Base-by-base conservation (phyloP, 2,329 filamentous ascomycete genomes). In the Aspergillus sp. region DNA sequence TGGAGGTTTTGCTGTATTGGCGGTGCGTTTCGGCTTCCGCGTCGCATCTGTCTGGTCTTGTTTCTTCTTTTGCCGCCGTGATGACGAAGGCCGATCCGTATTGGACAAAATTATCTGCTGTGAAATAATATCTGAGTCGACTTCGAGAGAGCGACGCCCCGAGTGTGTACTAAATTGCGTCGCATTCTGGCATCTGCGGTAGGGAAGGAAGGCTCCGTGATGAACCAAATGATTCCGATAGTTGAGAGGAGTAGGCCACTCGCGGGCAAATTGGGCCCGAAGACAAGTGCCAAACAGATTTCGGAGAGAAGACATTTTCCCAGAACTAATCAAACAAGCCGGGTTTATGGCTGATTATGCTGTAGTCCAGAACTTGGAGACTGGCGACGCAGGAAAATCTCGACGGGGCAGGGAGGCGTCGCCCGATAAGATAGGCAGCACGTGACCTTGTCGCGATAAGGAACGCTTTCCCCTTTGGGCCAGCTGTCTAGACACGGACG, bases 201-300 rank as follows among this genome's bases (percentile, higher is more conserved):
- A 54, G n/a, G 59, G 16, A 32, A 62, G 36, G 54, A 45, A 46
- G 20, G 42, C 14, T 58, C 42, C 26, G 50, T 52, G 54, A 49
- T 22, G 9, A 50, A 42, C 14, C 45, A 56, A 24, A 47, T 54
- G 45, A 11, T 29, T 47, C 50, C 63, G 61, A 49, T 46, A 31
- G 29, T 53, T 49, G 53, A 29, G 39, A 47, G 57, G 50, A 52
- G 51, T 55, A 52, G 59, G 54, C 49, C 63, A 24, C 16, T 63
- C 57, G 36, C 55, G 52, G 39, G 61, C 56, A 46, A 67, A 53
- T 32, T 73, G 67, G 9, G 68, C 62, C 45, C 61, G 65, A 32
- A 69, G 69, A 12, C 71, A 53, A 52, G 61, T 66, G 54, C 63
- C 66, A 14, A 74, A 56, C 10, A 70, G 46, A 4, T 56, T 63